These are phyloP conservation scores for Malus sylvestris DNA, from an alignment of 306 rosid genomes.

Conservation along the genomic window DNA sequence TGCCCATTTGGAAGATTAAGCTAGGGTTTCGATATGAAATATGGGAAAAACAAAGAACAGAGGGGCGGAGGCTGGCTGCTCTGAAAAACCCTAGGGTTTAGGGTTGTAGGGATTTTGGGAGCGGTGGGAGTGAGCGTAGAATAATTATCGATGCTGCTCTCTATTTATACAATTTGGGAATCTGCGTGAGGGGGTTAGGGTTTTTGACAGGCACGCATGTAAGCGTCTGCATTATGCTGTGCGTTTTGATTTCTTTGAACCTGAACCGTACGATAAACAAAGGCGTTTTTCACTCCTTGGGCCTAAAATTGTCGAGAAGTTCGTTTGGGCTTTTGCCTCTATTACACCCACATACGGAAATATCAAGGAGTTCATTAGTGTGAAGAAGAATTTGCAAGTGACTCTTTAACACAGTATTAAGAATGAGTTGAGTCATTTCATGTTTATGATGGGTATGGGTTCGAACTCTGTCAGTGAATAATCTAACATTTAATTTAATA, in stretches of 20 bases:
- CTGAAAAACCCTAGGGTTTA: conserved; percentile 39
- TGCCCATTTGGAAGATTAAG: conserved; percentile 34
- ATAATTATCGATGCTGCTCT: not conserved
- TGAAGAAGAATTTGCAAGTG: too few species aligned
- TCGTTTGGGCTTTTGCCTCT: not conserved
- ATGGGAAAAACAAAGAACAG: not conserved
- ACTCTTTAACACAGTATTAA: too few species aligned
- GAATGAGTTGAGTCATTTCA: too few species aligned
- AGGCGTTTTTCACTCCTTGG: too few species aligned
- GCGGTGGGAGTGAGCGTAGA: not conserved
- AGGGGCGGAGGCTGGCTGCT: conserved; percentile 6
- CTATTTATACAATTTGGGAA: not conserved
- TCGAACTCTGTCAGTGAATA: fast-evolving
- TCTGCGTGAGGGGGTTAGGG: not conserved
- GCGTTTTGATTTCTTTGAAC: not conserved
- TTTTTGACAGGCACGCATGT: not conserved
- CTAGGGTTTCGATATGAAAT: not conserved
- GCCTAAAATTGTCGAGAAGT: not conserved
- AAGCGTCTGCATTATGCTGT: not conserved
- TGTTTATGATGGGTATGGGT: too few species aligned
- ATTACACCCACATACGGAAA: too few species aligned
- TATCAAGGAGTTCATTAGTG: too few species aligned
- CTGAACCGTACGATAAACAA: not conserved
- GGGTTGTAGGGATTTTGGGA: conserved; percentile 10
- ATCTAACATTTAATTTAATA: too few species aligned